Percentiles rank a stretch among this genome's conserved stretches.
These are phyloP conservation scores for Pinus albicaulis DNA, from an alignment of 75 land plant species.

Conservation along the genomic window DNA sequence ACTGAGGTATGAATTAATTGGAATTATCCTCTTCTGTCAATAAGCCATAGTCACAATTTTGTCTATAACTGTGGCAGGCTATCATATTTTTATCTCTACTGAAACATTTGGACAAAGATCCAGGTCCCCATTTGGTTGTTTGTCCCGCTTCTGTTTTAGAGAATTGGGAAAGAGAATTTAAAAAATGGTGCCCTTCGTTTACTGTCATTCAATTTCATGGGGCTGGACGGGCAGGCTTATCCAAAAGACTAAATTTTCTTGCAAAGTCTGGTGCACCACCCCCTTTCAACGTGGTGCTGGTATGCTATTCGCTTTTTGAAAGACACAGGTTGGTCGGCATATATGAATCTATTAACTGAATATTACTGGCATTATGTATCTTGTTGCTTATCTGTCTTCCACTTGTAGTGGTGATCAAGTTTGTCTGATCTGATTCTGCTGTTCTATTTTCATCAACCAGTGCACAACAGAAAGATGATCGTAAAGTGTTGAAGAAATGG, in stretches of 20 bases:
- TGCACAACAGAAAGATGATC: slow-evolving; percentile 92
- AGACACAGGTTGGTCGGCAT: slow-evolving; percentile 69
- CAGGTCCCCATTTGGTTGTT: slow-evolving; percentile 95
- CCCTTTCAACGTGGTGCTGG: slow-evolving; percentile 91
- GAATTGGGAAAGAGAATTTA: slow-evolving; percentile 95
- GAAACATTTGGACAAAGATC: slow-evolving; percentile 82
- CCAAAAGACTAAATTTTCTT: slow-evolving; percentile 55
- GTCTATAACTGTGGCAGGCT: slow-evolving; percentile 54
- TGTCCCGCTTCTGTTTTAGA: slow-evolving; percentile 97
- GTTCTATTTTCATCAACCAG: slow-evolving; percentile 31
- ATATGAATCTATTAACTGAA: background rate
- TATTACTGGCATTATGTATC: background rate
- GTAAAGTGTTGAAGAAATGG: slow-evolving; percentile 83
- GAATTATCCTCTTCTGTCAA: slow-evolving; percentile 3
- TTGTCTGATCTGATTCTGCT: background rate
- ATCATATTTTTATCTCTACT: slow-evolving; percentile 78
- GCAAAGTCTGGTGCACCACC: slow-evolving; percentile 70
- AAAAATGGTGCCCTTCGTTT: slow-evolving; percentile 91
- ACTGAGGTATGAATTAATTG: background rate
- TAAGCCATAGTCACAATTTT: background rate
- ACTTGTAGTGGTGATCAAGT: background rate
- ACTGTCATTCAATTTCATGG: slow-evolving; percentile 87
- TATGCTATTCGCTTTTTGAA: slow-evolving; percentile 94
- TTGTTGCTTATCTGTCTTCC: background rate
- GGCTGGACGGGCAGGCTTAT: slow-evolving; percentile 54